These are phyloP conservation scores for Talaromyces amestolkiae DNA, from an alignment of 2,329 filamentous ascomycete genomes.

Conservation along the genomic window DNA sequence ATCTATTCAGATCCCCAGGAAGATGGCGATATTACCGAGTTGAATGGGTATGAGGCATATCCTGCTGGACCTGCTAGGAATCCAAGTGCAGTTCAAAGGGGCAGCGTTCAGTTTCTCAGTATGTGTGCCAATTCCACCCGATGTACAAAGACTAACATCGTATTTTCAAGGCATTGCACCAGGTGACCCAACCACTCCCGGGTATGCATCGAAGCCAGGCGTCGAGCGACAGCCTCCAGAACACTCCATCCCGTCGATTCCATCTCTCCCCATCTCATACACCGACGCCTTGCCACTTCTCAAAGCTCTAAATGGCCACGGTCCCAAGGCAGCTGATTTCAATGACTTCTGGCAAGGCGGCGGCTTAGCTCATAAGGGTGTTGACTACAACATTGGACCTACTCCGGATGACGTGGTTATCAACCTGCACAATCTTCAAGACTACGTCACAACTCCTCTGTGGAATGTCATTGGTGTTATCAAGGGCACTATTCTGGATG, in stretches of 20 bases:
- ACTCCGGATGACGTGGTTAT: slow-evolving; percentile 69
- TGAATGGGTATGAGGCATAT: slow-evolving; percentile 75
- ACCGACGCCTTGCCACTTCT: slow-evolving; percentile 80
- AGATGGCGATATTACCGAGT: slow-evolving; percentile 76
- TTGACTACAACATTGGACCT: slow-evolving; percentile 82
- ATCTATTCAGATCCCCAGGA: slow-evolving; percentile 88
- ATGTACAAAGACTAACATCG: neutral
- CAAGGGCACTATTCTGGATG: slow-evolving; percentile 79
- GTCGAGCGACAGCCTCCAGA: slow-evolving; percentile 70
- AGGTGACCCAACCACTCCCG: slow-evolving; percentile 84
- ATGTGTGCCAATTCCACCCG: slow-evolving; percentile 37
- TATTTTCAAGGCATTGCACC: slow-evolving; percentile 52
- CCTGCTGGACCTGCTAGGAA: slow-evolving; percentile 84
- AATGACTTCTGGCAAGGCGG: slow-evolving; percentile 69
- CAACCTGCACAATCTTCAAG: slow-evolving; percentile 74
- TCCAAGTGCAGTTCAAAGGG: slow-evolving; percentile 84
- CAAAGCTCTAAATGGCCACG: slow-evolving; percentile 85
- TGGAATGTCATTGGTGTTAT: slow-evolving; percentile 94
- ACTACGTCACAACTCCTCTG: slow-evolving; percentile 75
- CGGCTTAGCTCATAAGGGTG: slow-evolving; percentile 74
- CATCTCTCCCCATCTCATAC: slow-evolving; percentile 89
- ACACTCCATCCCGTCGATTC: slow-evolving; percentile 73
- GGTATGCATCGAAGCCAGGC: slow-evolving; percentile 90
- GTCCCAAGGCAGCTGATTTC: slow-evolving; percentile 72
- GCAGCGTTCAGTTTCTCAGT: slow-evolving; percentile 79